phyloP scores from a whole-genome alignment of 2,329 filamentous ascomycete species.

The Aspergillus sp. region DNA sequence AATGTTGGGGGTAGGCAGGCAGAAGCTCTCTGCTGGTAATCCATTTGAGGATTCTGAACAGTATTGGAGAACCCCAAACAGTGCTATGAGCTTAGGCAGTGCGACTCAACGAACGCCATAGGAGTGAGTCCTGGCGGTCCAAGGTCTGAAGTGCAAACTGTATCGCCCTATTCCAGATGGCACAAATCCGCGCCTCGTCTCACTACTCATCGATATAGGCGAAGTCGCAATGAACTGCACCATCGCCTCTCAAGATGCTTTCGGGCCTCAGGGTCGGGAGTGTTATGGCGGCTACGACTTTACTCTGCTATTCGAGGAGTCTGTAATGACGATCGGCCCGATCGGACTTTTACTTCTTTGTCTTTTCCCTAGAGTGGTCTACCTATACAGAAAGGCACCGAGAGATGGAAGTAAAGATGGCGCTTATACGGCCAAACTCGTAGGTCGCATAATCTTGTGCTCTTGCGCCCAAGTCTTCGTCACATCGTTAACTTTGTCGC shows the following conservation, averaged over 20 bases:
- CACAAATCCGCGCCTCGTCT: neutral
- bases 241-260: neutral
- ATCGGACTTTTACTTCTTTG: neutral
- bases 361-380: neutral
- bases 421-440: neutral
- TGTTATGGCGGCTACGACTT: slow-evolving; percentile 3
- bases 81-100: neutral
- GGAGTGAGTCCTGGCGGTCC: neutral
- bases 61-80: neutral
- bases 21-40: neutral
- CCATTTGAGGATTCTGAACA: neutral
- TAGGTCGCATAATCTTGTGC: neutral
- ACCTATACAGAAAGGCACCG: neutral
- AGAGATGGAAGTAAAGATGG: neutral
- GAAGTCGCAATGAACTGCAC: neutral
- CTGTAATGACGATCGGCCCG: slow-evolving; percentile 1
- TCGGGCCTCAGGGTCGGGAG: neutral
- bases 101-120: neutral
- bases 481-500: neutral
- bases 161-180: neutral
- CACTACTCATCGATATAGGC: neutral
- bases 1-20: neutral
- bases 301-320: neutral
- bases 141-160: neutral
- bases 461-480: too few relatives aligned